Evolutionary conservation across 495 filamentous ascomycete genomes (phyloP).

Genomic region (Penicillium salamii): DNA sequence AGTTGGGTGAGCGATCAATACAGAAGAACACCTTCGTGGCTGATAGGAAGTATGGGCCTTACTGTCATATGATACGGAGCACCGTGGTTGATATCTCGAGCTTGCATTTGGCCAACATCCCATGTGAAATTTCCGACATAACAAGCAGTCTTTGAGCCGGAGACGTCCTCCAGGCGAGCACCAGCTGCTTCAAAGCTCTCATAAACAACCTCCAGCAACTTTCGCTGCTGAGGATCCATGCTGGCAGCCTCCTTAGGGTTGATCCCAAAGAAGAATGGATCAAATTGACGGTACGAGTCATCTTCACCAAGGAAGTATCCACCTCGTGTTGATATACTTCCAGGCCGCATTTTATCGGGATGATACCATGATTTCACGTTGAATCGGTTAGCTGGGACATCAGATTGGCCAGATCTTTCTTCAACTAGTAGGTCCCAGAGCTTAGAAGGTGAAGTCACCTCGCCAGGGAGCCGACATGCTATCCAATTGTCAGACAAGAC

Average conservation of each 20-base stretch:
- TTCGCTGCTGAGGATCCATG: neutral
- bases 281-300: neutral
- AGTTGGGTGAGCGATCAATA: too few species aligned
- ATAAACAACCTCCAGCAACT: neutral
- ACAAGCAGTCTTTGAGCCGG: constrained; percentile 40
- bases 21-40: too few species aligned
- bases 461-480: constrained; percentile 2
- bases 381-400: neutral
- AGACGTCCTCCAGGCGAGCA: constrained; percentile 14
- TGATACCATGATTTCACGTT: neutral
- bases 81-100: too few species aligned
- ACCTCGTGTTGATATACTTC: neutral
- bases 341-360: neutral
- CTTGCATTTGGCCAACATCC: too few species aligned
- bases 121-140: constrained; percentile 33
- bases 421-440: neutral
- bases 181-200: constrained; percentile 25
- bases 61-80: too few species aligned
- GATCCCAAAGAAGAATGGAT: neutral
- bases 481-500: neutral
- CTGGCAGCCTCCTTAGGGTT: neutral
- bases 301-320: neutral
- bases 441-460: neutral
- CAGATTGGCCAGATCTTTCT: neutral
- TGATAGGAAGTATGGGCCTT: too few species aligned